A percentile compares a stretch with the other conserved stretches of the same genome.
Evolutionary conservation across 495 filamentous ascomycete genomes (phyloP).

Genomic region (Neurospora hispaniola): DNA sequence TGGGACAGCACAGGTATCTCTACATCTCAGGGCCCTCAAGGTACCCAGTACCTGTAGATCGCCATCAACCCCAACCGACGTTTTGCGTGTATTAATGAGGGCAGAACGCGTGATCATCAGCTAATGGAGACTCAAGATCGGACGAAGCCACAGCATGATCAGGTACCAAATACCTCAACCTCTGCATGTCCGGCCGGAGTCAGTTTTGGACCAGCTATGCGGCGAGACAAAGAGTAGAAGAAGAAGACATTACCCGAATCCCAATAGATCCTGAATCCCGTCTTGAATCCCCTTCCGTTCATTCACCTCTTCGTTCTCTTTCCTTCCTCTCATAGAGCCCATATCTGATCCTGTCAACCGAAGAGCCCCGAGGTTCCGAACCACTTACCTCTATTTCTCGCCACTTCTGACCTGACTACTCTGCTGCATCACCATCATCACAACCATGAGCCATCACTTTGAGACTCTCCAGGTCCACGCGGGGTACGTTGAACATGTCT

Average conservation of each 20-base stretch:
- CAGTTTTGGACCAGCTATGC: background rate
- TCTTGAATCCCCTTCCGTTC: background rate
- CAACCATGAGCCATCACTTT: slow-evolving; percentile 46
- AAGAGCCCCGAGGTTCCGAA: background rate
- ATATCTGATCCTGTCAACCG: background rate
- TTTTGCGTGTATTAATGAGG: background rate
- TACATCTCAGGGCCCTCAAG: background rate
- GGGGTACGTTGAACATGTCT: slow-evolving; percentile 46
- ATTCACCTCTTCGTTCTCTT: background rate
- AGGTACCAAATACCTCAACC: background rate
- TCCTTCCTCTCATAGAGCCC: background rate
- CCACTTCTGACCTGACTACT: slow-evolving; percentile 3
- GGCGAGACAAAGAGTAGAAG: slow-evolving; percentile 1
- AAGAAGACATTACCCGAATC: background rate
- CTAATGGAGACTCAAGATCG: background rate
- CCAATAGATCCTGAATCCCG: background rate
- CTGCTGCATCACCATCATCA: background rate
- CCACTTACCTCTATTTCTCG: background rate
- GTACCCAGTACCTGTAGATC: background rate
- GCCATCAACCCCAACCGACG: background rate
- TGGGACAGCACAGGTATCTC: slow-evolving; percentile 3
- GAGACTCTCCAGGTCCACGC: slow-evolving; percentile 97
- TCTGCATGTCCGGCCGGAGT: background rate
- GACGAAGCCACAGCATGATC: background rate
- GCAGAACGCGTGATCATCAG: background rate